phyloP scores from a whole-genome alignment of 331 rosid genomes.

The Cydonia oblonga region DNA sequence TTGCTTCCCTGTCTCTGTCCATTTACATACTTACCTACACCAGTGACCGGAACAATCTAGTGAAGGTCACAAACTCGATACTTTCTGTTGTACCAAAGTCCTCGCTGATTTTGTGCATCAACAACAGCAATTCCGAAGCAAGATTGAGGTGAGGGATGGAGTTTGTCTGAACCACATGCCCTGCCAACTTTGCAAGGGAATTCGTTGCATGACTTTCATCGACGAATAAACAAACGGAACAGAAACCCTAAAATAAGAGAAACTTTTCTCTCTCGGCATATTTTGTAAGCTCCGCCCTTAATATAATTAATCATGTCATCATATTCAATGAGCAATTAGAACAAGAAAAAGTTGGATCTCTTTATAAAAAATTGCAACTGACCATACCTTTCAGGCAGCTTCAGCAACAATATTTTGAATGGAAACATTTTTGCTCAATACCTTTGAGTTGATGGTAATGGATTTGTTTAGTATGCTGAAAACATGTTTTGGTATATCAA shows the following conservation, averaged over 20 bases:
- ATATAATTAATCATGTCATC: conserved; percentile 7
- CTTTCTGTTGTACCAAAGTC: too few species aligned
- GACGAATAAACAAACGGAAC: not conserved
- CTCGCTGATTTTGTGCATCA: too few species aligned
- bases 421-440: not conserved
- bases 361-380: not conserved
- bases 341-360: not conserved
- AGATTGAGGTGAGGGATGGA: not conserved
- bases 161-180: not conserved
- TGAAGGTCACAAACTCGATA: too few species aligned
- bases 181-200: not conserved
- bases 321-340: conserved; percentile 14
- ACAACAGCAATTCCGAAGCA: not conserved
- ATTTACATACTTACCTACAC: too few species aligned
- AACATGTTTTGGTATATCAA: too few species aligned
- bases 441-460: too few species aligned
- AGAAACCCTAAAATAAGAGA: not conserved
- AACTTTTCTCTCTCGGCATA: not conserved
- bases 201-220: conserved; percentile 9
- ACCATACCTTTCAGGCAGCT: not conserved
- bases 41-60: too few species aligned
- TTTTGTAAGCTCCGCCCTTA: conserved; percentile 24
- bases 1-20: too few species aligned
- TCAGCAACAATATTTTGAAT: not conserved
- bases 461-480: too few species aligned